Percentiles rank a stretch among this genome's conserved stretches.
phyloP scores from a whole-genome alignment of 805 yeast species.

The Lipomyces japonicus region DNA sequence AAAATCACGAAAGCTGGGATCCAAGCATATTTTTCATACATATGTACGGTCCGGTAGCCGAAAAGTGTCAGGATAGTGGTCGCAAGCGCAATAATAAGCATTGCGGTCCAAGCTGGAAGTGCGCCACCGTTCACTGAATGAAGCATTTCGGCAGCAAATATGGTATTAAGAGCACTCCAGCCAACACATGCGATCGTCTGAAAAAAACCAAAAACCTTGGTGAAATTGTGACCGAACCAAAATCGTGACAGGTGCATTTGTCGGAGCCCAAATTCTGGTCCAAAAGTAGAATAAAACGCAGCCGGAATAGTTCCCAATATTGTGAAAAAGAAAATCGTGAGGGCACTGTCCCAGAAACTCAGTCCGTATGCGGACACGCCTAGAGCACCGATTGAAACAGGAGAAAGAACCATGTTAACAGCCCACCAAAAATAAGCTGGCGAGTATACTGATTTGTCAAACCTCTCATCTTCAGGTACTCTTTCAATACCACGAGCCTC shows the following conservation, averaged over 20 bases:
- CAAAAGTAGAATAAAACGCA: conserved; percentile 77
- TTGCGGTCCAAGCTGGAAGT: conserved; percentile 89
- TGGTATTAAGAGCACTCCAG: conserved; percentile 91
- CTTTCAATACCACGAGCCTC: conserved; percentile 78
- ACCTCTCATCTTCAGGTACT: conserved; percentile 73
- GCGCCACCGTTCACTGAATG: conserved; percentile 63
- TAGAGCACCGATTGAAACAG: conserved; percentile 72
- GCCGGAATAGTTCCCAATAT: conserved; percentile 72
- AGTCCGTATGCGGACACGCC: conserved; percentile 63
- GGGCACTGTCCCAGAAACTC: conserved; percentile 67
- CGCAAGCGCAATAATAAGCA: conserved; percentile 59
- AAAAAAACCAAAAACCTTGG: conserved; percentile 67
- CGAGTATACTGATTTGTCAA: conserved; percentile 58
- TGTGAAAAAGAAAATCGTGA: conserved; percentile 68
- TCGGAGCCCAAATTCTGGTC: conserved; percentile 79
- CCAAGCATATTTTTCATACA: conserved; percentile 84
- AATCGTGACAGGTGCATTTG: conserved; percentile 80
- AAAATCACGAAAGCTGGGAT: conserved; percentile 72
- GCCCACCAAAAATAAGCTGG: conserved; percentile 90
- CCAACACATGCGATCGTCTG: conserved; percentile 86
- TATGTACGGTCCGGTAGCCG: conserved; percentile 79
- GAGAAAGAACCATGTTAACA: conserved; percentile 82
- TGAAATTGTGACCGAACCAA: conserved; percentile 66
- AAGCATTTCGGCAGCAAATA: conserved; percentile 81
- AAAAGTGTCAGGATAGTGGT: conserved; percentile 74